Base-by-base conservation (phyloP, 1,284 basidiomycete genomes). In the Tilletia indica region DNA sequence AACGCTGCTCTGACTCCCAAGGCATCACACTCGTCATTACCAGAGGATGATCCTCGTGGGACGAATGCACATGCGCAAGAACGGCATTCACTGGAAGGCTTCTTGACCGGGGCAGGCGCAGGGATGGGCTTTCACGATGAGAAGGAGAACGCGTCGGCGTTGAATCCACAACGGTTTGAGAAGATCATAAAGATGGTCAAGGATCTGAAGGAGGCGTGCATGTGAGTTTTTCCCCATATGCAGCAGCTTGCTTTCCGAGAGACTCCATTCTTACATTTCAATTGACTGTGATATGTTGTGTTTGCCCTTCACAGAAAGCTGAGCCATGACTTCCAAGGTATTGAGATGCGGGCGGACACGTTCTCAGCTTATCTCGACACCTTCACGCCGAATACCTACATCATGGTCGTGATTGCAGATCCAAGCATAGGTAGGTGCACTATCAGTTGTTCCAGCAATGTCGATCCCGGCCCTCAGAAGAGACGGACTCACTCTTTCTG, bases 111-210 rank as follows among this genome's bases (percentile, higher is more conserved):
- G 51, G 39, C 6, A 71, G 69, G 34, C 82, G 85, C 31, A 70
- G 82, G 63, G 80, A 86, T 68, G 73, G 74, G 38, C 69, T 38
- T 48, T 73, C 58, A 85, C 85, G 71, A 69, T 72, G 16, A 71
- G 34, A 36, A 19, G 6, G 63, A 68, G 56, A 14, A 25, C 2
- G 54, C 16, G 12, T 14, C 45, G 9, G 85, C 87, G 61, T 86
- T 94, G 74, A 89, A 92, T 77, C 87, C 90, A 9, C 92, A 93
- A 77, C 89, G 96, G 47, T 98, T 97, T 84, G 96, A 98, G 86
- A 92, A 94, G 75, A 95, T 96, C 38, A 94, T 92, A 6, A 94
- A 97, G 84, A 89, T 97, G 72, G 91, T 98, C 86, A 98, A 98
- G 86, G 90, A 91, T 2, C 97, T 98, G 87, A 94, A 97, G 82